Percentiles rank a stretch among this genome's conserved stretches.
Conservation (phyloP, 2,329 filamentous ascomycete genomes). For the Cadophora gregata region DNA sequence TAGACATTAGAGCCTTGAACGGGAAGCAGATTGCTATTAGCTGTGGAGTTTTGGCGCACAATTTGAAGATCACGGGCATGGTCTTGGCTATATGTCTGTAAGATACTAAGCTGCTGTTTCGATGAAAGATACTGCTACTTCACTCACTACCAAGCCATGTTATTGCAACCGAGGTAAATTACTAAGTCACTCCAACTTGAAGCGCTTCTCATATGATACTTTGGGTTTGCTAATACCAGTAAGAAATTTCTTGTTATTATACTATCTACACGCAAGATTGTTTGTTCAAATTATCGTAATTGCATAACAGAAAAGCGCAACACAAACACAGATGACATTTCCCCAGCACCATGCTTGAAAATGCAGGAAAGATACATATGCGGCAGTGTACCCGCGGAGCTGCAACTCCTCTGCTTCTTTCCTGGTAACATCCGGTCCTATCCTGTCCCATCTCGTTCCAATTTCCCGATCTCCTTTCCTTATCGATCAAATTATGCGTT, state of each 20-base stretch:
- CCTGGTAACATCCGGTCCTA: background rate
- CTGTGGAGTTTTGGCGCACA: background rate
- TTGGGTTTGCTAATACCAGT: background rate
- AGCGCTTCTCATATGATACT: background rate
- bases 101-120: background rate
- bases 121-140: background rate
- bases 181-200: background rate
- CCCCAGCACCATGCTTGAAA: constrained; percentile 18
- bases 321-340: background rate
- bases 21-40: background rate
- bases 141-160: background rate
- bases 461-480: background rate
- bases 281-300: constrained; percentile 15
- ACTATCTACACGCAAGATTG: constrained; percentile 8
- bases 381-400: background rate
- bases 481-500: background rate
- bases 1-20: background rate
- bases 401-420: constrained; percentile 9
- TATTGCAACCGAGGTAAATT: background rate
- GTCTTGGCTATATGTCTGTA: background rate
- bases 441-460: background rate
- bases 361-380: constrained; percentile 1
- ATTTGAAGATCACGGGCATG: background rate
- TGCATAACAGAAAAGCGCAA: background rate
- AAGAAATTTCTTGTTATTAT: background rate